Evolutionary conservation across 305 asterid genomes (phyloP), one percentile per base, ranked within the genome.

Genomic region (Fraxinus paxiana): DNA sequence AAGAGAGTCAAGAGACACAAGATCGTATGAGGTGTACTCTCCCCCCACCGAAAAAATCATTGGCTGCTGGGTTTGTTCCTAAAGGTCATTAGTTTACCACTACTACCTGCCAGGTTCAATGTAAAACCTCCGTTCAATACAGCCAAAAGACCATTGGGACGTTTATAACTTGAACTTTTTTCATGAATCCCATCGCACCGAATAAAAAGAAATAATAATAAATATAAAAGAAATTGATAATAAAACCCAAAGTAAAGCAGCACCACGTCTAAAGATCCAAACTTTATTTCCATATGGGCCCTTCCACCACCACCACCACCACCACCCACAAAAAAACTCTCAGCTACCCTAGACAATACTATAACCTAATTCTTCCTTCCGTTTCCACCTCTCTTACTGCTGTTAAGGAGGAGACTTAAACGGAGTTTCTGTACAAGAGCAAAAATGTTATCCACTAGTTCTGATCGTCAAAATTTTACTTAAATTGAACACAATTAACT

Each of bases 231-330:
- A 82, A 81, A 72, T 72, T 35, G 72, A 59, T 35, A 38, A 74
- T 22, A 43, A 24, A 34, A 65, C 35, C 22, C 26, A 80, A 74
- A 37, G 26, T 28, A 38, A 41, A 2, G 54, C 34, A 51, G 48
- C 72, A 28, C n/a, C 38, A 18, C 75, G 6, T 71, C 77, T 72
- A 85, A 88, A 87, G 91, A 88, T 86, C 86, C 81, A 82, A 82
- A 59, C 24, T 83, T 82, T 84, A 37, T 54, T 81, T 56, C 79
- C 82, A 28, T 37, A 24, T 63, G 54, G 71, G 38, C 78, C 71
- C 71, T 13, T 70, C 63, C 38, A 6, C 30, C 26, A 73, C 3
- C 35, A 0, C 6, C 6, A 30, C 6, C 6, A 30, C 71, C 71
- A 26, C 33, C 6, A 26, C 71, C 71, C 65, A n/a, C 8, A 22